Percentiles rank a stretch among this genome's conserved stretches.
Conservation (phyloP, 305 asterid species). For the Striga hermonthica region DNA sequence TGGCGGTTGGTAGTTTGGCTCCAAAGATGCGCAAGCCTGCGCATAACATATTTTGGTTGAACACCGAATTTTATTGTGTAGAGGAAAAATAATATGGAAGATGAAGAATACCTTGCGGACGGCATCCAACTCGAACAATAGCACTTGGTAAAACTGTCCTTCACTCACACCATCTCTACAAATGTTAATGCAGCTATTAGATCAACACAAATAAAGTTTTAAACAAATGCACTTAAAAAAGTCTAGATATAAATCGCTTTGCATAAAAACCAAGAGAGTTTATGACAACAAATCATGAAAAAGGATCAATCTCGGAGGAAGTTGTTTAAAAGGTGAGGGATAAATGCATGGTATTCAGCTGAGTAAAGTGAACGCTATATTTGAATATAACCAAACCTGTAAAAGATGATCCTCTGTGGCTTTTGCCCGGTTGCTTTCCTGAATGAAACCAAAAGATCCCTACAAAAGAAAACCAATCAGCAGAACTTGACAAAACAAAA, state of each 20-base stretch:
- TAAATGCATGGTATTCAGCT: too few relatives aligned
- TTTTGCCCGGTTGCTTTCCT: slow-evolving; percentile 97
- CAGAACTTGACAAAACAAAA: slow-evolving; percentile 24
- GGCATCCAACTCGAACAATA: slow-evolving; percentile 92
- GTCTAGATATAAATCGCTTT: not conserved
- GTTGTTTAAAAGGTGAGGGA: too few relatives aligned
- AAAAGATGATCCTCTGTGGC: slow-evolving; percentile 98
- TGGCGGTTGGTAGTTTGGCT: slow-evolving; percentile 95
- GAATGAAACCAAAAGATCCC: slow-evolving; percentile 96
- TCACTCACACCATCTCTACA: slow-evolving; percentile 98
- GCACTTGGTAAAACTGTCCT: slow-evolving; percentile 98
- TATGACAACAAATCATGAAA: not conserved
- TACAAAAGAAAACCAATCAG: slow-evolving; percentile 30
- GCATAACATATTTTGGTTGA: not conserved
- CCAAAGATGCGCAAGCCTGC: slow-evolving; percentile 96
- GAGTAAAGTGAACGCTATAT: too few relatives aligned
- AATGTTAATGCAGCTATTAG: slow-evolving; percentile 23
- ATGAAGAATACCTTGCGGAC: slow-evolving; percentile 66
- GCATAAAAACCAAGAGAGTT: not conserved
- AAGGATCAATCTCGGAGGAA: too few relatives aligned
- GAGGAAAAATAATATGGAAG: not conserved
- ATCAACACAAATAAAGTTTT: not conserved
- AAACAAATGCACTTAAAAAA: not conserved
- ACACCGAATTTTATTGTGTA: too few relatives aligned
- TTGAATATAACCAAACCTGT: slow-evolving; percentile 46